These are phyloP conservation scores for Boletus speciosus DNA, from an alignment of 768 basidiomycete species.

Conservation along the genomic window DNA sequence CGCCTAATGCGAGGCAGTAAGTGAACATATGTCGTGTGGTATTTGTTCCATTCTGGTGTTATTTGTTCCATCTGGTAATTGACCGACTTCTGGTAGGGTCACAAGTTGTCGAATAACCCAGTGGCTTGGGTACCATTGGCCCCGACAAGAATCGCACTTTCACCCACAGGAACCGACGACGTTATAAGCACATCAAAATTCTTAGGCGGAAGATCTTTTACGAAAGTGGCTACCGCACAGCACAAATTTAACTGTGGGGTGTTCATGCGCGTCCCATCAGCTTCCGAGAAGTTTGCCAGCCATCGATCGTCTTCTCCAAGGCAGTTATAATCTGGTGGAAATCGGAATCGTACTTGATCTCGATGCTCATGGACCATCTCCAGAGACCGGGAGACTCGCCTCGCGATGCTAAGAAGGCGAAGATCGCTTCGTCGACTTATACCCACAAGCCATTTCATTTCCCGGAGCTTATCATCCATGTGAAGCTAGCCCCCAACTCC, in stretches of 20 bases:
- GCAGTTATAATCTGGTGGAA: not conserved
- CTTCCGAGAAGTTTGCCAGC: not conserved
- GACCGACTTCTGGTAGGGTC: not conserved
- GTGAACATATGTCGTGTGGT: not conserved
- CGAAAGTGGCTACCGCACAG: not conserved
- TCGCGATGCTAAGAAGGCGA: not conserved
- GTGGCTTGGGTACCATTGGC: not conserved
- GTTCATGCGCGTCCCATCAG: not conserved
- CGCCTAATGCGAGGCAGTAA: not conserved
- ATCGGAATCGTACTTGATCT: not conserved
- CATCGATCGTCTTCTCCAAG: not conserved
- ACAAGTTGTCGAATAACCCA: not conserved
- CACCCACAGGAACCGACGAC: not conserved
- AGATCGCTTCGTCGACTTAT: not conserved
- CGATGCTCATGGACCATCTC: not conserved
- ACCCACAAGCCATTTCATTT: not conserved
- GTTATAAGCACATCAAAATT: not conserved
- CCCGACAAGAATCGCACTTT: not conserved
- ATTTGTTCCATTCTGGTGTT: not conserved
- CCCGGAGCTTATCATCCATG: constrained; percentile 1
- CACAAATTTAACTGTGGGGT: constrained; percentile 3
- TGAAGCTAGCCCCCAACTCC: not conserved
- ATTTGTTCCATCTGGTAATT: not conserved
- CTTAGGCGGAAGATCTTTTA: not conserved
- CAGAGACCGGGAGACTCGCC: not conserved